Evolutionary conservation across 2,329 filamentous ascomycete genomes (phyloP), one percentile per base, ranked within the genome.

Genomic region (Colletotrichum lini): DNA sequence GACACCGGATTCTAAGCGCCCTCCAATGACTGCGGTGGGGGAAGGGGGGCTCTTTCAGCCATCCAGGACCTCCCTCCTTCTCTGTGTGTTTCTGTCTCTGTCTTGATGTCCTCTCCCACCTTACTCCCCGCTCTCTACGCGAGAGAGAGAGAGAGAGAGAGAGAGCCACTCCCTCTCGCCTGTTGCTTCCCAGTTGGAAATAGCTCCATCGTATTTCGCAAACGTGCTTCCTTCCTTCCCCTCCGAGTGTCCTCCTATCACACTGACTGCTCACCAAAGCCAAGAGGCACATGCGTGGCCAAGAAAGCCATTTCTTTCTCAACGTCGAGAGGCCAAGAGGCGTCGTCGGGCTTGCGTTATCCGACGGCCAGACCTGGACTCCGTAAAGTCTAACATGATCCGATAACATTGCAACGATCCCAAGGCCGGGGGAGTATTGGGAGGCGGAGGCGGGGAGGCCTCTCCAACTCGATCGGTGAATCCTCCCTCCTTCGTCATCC

Each of bases 261-360:
- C 26, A 30, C 26, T 6, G 26, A 21, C 4, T 15, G 45, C n/a
- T 12, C 52, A 21, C 54, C 13, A 26, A 49, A 30, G 67, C 61
- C 57, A 70, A 57, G 44, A 44, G 35, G 26, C 38, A 23, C 13
- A 56, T 56, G n/a, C 57, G 35, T 30, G 15, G 50, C 56, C 56
- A 53, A 67, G 67, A 49, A 26, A 12, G 44, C 57, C 38, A 15
- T 67, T 67, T 67, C 68, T 58, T 58, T 67, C 68, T 67, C 68
- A 70, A 67, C 64, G 68, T 67, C 54, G 64, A 9, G 38, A 45
- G n/a, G 64, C 67, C 61, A 47, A 67, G 30, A 54, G 21, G n/a
- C 13, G 35, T 18, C 47, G 23, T 12, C 59, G 13, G 45, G 26
- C n/a, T 23, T 62, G 58, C 18, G 30, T 45, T 56, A 62, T 40